These are phyloP conservation scores for Fremontodendron californicum DNA, from an alignment of 345 rosid genomes.

Conservation along the genomic window DNA sequence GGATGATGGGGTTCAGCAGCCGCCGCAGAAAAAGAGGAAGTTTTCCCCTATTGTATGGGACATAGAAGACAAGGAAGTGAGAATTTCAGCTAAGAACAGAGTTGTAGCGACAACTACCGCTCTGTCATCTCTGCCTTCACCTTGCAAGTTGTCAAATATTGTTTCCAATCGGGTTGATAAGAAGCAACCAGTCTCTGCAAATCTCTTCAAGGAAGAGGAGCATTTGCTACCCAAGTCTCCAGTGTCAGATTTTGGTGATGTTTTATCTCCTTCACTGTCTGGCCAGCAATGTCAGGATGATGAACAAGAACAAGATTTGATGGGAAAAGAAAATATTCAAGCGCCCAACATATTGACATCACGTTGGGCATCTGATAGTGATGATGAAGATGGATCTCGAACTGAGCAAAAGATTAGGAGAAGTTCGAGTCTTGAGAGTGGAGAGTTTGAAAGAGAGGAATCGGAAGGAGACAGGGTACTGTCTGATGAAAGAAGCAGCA, in stretches of 20 bases:
- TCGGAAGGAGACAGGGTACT: conserved; percentile 21
- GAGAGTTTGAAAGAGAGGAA: conserved; percentile 34
- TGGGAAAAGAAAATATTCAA: conserved; percentile 41
- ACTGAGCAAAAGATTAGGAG: conserved; percentile 19
- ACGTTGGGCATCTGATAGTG: conserved; percentile 56
- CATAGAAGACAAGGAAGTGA: conserved; percentile 32
- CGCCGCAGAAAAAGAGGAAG: conserved; percentile 60
- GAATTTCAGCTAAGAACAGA: conserved; percentile 24
- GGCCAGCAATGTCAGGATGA: conserved; percentile 11
- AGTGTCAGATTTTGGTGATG: conserved; percentile 2
- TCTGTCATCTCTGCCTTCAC: conserved; percentile 12
- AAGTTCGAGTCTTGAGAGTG: conserved; percentile 40
- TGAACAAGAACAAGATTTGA: conserved; percentile 28
- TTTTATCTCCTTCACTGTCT: conserved; percentile 7
- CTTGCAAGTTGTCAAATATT: conserved; percentile 13
- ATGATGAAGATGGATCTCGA: conserved; percentile 22
- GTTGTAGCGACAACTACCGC: conserved; percentile 15
- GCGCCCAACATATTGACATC: conserved; percentile 42
- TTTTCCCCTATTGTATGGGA: conserved; percentile 58
- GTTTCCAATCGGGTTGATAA: conserved; percentile 19
- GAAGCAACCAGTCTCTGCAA: conserved; percentile 7
- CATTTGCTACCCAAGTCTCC: conserved; percentile 19
- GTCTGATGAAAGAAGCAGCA: conserved; percentile 26
- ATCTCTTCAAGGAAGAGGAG: conserved; percentile 16
- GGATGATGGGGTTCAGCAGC: conserved; percentile 34